Percentiles rank a stretch among this genome's conserved stretches.
phyloP scores from a whole-genome alignment of 1,139 yeast species.

The Sugiyamaella neomexicana region DNA sequence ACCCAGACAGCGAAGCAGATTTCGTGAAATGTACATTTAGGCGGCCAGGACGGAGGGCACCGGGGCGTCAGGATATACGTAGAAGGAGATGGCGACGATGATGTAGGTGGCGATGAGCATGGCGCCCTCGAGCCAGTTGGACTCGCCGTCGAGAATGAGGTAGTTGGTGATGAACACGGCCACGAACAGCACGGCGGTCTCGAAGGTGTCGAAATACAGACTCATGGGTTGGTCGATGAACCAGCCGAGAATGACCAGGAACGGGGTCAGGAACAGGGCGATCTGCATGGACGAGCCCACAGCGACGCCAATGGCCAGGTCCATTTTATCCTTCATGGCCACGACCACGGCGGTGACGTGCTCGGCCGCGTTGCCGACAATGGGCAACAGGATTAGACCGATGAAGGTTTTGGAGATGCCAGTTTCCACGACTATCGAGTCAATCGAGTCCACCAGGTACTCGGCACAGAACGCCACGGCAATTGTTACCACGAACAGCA shows the following conservation, averaged over 20 bases:
- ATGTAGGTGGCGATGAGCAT: conserved; percentile 85
- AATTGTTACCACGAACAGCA: conserved; percentile 64
- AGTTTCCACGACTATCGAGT: conserved; percentile 75
- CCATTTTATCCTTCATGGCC: conserved; percentile 96
- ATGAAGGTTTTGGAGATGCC: conserved; percentile 93
- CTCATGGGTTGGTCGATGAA: conserved; percentile 87
- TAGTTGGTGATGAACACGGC: conserved; percentile 86
- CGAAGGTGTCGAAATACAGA: conserved; percentile 86
- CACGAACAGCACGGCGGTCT: conserved; percentile 85
- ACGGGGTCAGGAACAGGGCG: conserved; percentile 91
- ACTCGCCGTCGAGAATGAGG: conserved; percentile 87
- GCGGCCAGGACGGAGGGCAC: not conserved
- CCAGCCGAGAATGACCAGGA: conserved; percentile 94
- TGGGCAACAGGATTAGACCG: conserved; percentile 90
- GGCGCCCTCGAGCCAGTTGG: conserved; percentile 96
- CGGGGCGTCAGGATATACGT: conserved; percentile 61
- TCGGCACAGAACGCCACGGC: conserved; percentile 91
- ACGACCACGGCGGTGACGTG: conserved; percentile 95
- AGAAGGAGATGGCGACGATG: conserved; percentile 86
- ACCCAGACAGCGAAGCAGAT: not conserved
- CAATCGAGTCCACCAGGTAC: conserved; percentile 88
- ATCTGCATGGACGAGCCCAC: conserved; percentile 96
- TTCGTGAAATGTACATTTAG: too few species aligned
- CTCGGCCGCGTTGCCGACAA: conserved; percentile 98
- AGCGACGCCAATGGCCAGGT: conserved; percentile 94